These are phyloP conservation scores for Porogramme epimiltina DNA, from an alignment of 1,284 basidiomycete species.

Conservation along the genomic window DNA sequence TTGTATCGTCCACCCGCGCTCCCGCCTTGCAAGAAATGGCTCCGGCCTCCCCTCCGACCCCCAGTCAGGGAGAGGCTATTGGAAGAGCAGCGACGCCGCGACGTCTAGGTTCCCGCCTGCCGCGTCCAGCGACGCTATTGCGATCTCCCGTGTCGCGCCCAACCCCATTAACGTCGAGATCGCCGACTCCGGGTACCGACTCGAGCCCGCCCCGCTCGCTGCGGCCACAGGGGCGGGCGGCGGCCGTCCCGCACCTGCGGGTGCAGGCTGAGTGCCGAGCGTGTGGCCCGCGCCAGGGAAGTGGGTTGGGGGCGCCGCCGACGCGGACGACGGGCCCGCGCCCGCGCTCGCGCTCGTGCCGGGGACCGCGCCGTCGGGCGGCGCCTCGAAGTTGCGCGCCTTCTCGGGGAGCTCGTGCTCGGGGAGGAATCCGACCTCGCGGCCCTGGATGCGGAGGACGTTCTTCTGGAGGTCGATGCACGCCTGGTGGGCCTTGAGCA, in stretches of 20 bases:
- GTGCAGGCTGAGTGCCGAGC: slow-evolving; percentile 42
- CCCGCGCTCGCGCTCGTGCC: slow-evolving; percentile 24
- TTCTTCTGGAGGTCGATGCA: slow-evolving; percentile 91
- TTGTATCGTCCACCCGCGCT: too few relatives aligned
- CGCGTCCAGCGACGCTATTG: slow-evolving; percentile 76
- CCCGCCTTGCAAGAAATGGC: too few relatives aligned
- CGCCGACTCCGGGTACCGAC: slow-evolving; percentile 49
- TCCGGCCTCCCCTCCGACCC: background rate
- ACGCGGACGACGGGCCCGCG: slow-evolving; percentile 9
- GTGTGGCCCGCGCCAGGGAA: slow-evolving; percentile 70
- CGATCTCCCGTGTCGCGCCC: slow-evolving; percentile 76
- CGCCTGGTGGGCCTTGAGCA: slow-evolving; percentile 97
- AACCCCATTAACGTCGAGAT: slow-evolving; percentile 68
- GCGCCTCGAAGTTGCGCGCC: slow-evolving; percentile 50
- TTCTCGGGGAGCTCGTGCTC: slow-evolving; percentile 95
- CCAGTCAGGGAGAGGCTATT: slow-evolving; percentile 14
- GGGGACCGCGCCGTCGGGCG: slow-evolving; percentile 19
- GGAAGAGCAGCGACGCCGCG: slow-evolving; percentile 88
- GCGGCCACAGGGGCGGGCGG: background rate
- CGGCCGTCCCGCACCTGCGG: background rate
- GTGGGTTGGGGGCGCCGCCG: background rate
- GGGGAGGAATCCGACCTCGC: slow-evolving; percentile 85
- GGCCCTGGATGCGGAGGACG: slow-evolving; percentile 85
- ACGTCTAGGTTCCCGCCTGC: slow-evolving; percentile 86
- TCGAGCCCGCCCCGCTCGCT: background rate